phyloP scores from a whole-genome alignment of 2,329 filamentous ascomycete genomes.

The Chaetoscypha palmicola region DNA sequence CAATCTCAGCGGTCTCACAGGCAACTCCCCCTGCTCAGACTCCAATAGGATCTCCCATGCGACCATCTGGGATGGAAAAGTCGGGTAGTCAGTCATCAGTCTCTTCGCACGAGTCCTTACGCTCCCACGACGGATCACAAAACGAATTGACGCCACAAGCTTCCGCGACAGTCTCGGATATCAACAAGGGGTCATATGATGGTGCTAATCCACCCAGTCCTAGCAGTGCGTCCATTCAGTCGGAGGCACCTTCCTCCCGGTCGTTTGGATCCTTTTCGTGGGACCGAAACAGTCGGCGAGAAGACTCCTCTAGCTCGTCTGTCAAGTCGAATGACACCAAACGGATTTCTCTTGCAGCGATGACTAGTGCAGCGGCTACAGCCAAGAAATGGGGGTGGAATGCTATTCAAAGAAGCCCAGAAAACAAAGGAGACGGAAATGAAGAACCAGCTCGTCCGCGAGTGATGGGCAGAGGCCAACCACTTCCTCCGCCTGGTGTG shows the following conservation, averaged over 20 bases:
- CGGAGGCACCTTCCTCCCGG: constrained; percentile 36
- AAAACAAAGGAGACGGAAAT: constrained; percentile 24
- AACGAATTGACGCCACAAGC: constrained; percentile 29
- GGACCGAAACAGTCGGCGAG: constrained; percentile 25
- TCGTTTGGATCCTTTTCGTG: constrained; percentile 33
- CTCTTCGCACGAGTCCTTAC: constrained; percentile 40
- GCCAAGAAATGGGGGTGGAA: constrained; percentile 55
- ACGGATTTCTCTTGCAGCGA: constrained; percentile 45
- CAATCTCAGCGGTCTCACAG: constrained; percentile 57
- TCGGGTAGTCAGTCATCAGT: constrained; percentile 43
- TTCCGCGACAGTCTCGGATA: constrained; percentile 13
- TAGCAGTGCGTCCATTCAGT: constrained; percentile 34
- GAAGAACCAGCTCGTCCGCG: constrained; percentile 50
- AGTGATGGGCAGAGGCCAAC: constrained; percentile 69
- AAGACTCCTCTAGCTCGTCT: constrained; percentile 31
- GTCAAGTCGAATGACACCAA: constrained; percentile 34
- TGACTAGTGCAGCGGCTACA: constrained; percentile 48
- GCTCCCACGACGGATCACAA: constrained; percentile 34
- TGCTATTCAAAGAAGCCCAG: constrained; percentile 43
- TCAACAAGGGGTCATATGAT: constrained; percentile 6
- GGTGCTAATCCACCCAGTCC: constrained; percentile 29
- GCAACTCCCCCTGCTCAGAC: constrained; percentile 44
- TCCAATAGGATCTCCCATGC: constrained; percentile 38
- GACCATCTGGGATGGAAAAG: constrained; percentile 34
- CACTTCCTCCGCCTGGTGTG: constrained; percentile 71